phyloP scores from a whole-genome alignment of 2,329 filamentous ascomycete genomes.

The Trichoderma atroviride region DNA sequence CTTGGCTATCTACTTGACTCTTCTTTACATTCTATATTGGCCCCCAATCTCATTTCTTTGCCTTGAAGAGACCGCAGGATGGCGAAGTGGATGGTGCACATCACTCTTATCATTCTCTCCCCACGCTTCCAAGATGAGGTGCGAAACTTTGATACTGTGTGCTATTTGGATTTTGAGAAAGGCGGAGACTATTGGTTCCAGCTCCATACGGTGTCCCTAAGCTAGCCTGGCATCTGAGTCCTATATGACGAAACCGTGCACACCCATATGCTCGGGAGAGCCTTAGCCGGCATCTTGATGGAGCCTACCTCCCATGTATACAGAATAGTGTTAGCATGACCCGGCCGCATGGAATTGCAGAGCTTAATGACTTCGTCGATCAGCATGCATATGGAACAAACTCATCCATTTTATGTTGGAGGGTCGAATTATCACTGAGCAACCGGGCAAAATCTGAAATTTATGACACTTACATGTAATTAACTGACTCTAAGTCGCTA shows the following conservation, averaged over 20 bases:
- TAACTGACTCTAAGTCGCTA: background rate
- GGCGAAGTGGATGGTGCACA: background rate
- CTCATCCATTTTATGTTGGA: background rate
- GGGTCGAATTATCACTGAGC: background rate
- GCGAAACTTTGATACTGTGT: background rate
- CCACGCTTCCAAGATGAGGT: background rate
- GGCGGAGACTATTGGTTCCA: background rate
- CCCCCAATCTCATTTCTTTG: background rate
- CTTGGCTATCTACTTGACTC: too few species aligned
- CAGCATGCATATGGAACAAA: background rate
- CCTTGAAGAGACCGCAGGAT: background rate
- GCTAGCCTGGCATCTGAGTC: background rate
- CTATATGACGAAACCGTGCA: background rate
- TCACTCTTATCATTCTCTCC: background rate
- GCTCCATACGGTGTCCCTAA: constrained; percentile 1
- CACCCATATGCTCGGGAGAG: constrained; percentile 12
- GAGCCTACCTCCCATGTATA: background rate
- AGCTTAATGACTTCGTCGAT: background rate
- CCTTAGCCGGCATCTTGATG: background rate
- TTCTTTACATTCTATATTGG: background rate
- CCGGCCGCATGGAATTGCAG: background rate
- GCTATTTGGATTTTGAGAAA: background rate
- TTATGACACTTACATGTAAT: background rate
- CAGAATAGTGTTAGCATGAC: background rate
- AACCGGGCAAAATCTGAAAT: background rate